phyloP scores from a whole-genome alignment of 202 grass and related monocot species.

The Eragrostis tef region DNA sequence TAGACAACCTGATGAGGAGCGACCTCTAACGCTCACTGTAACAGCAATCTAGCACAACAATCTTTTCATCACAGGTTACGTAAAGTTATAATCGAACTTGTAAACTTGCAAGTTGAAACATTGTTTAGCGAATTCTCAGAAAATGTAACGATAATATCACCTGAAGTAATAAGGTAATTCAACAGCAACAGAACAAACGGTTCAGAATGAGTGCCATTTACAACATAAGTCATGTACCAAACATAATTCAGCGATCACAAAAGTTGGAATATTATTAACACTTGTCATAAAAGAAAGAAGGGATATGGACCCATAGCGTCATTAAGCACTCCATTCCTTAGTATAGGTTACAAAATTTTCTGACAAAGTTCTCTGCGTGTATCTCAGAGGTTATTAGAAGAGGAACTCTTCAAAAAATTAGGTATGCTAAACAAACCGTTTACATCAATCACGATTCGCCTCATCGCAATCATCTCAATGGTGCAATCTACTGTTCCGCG shows the following conservation, averaged over 20 bases:
- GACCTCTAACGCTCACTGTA: no score
- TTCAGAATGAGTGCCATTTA: background rate
- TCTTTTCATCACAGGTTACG: no score
- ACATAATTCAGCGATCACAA: background rate
- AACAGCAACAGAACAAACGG: background rate
- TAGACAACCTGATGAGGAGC: no score
- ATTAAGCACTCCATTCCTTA: background rate
- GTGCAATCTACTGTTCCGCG: slow-evolving; percentile 57
- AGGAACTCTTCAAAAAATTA: slow-evolving; percentile 44
- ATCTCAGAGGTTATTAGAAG: slow-evolving; percentile 56
- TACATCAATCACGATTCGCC: slow-evolving; percentile 49
- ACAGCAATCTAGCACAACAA: no score
- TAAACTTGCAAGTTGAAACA: no score
- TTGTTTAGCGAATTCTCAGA: no score
- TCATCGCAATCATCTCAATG: slow-evolving; percentile 38
- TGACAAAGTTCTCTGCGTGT: slow-evolving; percentile 24
- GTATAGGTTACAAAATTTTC: slow-evolving; percentile 49
- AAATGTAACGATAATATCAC: no score
- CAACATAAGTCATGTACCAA: background rate
- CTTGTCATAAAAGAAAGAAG: slow-evolving; percentile 12
- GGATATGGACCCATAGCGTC: slow-evolving; percentile 7
- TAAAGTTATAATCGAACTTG: no score
- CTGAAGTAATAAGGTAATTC: background rate
- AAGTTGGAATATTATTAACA: slow-evolving; percentile 40
- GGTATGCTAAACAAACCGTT: slow-evolving; percentile 52